These are phyloP conservation scores for Striga hermonthica DNA, from an alignment of 305 asterid species.

Conservation along the genomic window DNA sequence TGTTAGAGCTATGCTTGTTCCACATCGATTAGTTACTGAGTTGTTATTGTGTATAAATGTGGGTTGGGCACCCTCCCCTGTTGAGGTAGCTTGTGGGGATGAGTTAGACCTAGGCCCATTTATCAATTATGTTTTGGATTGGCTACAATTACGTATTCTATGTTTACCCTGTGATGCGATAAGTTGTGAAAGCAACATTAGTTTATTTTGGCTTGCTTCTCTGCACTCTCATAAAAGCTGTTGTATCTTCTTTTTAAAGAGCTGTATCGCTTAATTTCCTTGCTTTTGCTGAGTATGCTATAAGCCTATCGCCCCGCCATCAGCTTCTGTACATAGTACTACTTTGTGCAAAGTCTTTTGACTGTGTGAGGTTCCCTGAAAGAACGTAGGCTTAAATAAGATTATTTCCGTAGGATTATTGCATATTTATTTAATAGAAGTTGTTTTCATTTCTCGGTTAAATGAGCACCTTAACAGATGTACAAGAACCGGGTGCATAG, in stretches of 20 bases:
- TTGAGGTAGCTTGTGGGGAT: no score
- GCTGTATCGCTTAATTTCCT: neutral
- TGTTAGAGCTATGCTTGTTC: no score
- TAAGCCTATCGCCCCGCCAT: neutral
- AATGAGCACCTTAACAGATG: neutral
- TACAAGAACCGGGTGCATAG: neutral
- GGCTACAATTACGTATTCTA: neutral
- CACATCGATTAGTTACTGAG: no score
- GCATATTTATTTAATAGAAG: neutral
- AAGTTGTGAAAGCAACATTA: constrained; percentile 15
- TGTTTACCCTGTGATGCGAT: neutral
- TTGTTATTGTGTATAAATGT: no score
- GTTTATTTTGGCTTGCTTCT: constrained; percentile 10
- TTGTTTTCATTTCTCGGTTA: neutral
- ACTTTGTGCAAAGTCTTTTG: neutral
- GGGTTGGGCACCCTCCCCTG: no score
- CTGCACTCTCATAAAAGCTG: neutral
- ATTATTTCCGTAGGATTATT: neutral
- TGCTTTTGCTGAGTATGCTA: neutral
- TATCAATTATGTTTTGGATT: neutral
- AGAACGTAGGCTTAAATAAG: neutral
- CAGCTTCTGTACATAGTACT: neutral
- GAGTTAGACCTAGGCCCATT: no score
- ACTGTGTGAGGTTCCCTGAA: neutral
- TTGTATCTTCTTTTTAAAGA: neutral